Percentiles rank a stretch among this genome's conserved stretches.
These are phyloP conservation scores for Cordyceps cateniannulata DNA, from an alignment of 2,329 filamentous ascomycete genomes.

Conservation along the genomic window DNA sequence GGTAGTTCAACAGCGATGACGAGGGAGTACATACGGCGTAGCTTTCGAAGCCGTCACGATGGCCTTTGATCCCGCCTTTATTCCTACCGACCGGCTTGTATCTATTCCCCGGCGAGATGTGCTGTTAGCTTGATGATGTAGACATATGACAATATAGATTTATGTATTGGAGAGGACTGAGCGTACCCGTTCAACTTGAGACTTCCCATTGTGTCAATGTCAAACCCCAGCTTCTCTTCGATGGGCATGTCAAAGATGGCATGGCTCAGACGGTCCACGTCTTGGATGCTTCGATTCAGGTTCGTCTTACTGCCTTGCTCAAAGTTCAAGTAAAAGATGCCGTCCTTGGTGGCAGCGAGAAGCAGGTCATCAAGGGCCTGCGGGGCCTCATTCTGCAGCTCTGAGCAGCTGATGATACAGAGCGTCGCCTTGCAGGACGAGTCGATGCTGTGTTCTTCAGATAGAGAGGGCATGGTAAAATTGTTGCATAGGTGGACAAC, in stretches of 20 bases:
- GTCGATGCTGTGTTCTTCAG: background rate
- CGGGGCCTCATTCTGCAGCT: background rate
- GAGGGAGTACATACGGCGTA: background rate
- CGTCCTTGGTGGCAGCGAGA: background rate
- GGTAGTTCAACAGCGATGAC: no score
- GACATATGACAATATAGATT: background rate
- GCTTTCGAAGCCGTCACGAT: conserved; percentile 4
- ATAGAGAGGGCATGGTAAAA: background rate
- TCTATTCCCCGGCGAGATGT: background rate
- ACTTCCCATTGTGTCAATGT: background rate
- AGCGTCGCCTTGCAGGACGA: background rate
- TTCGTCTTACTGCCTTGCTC: background rate
- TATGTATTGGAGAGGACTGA: background rate
- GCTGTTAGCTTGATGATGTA: background rate
- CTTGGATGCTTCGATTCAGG: background rate
- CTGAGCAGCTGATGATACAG: background rate
- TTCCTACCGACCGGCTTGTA: conserved; percentile 2
- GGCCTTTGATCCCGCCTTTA: background rate
- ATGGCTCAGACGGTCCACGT: background rate
- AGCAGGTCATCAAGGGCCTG: background rate
- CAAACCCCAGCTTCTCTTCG: background rate
- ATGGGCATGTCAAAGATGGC: background rate
- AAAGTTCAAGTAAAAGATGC: background rate
- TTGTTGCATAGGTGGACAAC: no score
- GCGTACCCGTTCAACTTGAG: background rate